A percentile compares a stretch with the other conserved stretches of the same genome.
phyloP scores from a whole-genome alignment of 805 yeast genomes.

The Starmera pachycereana region DNA sequence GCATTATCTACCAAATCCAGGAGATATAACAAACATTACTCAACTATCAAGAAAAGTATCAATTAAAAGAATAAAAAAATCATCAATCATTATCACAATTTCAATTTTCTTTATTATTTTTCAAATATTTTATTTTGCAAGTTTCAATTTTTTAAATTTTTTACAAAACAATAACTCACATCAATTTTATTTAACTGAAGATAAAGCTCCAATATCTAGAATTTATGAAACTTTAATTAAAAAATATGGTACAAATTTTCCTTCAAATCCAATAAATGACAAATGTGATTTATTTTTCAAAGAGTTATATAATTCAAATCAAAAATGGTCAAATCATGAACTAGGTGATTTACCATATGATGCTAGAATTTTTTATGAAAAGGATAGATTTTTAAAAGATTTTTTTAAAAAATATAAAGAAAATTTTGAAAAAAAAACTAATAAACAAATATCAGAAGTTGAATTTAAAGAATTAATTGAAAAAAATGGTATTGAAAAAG shows the following conservation, averaged over 20 bases:
- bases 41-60: no score
- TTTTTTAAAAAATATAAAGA: conserved; percentile 8
- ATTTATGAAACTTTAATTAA: neutral
- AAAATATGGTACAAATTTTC: neutral
- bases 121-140: neutral
- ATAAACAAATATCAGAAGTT: conserved; percentile 1
- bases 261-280: conserved; percentile 8
- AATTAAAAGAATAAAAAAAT: neutral
- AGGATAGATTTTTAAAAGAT: conserved; percentile 8
- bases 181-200: neutral
- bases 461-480: conserved; percentile 4
- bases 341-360: conserved; percentile 11
- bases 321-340: conserved; percentile 14
- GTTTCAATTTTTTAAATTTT: no score
- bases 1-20: no score
- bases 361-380: conserved; percentile 12
- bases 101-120: neutral
- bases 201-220: neutral
- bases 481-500: conserved; percentile 6
- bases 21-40: no score
- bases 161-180: neutral
- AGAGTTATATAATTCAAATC: conserved; percentile 12
- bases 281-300: conserved; percentile 22
- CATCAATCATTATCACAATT: neutral
- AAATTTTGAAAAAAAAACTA: conserved; percentile 2